Evolutionary conservation across 805 yeast genomes (phyloP), one percentile per base, ranked within the genome.

Genomic region (Hyphopichia homilentoma): DNA sequence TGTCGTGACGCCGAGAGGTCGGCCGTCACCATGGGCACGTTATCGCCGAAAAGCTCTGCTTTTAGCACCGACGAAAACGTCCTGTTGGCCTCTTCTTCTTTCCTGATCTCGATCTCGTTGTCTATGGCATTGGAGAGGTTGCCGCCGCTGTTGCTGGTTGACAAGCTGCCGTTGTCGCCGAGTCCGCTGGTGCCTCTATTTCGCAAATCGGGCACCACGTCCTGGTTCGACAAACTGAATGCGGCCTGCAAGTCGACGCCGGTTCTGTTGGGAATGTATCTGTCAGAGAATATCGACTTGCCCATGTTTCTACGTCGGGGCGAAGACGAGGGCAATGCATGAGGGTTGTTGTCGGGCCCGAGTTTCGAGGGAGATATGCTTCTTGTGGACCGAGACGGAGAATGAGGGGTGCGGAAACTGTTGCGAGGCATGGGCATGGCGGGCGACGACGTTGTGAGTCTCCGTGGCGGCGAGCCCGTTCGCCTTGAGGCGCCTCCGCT

Each of bases 241-340:
- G 96, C 96, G 0, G 96, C 87, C 48, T 86, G 93, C 11, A 90
- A 63, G 48, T 87, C 94, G 16, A 87, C 75, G 1, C 95, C 96
- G 2, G 85, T 79, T 30, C 98, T 62, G 39, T 76, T 79, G 4
- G 98, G 98, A 17, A 93, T 85, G 55, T 79, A 87, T 35, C 97
- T 65, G 57, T 89, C 98, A 41, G 84, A 79, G 58, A 83, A 84
- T 1, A 76, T 65, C 3, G 74, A 57, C 31, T 61, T 56, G 17
- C 57, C 58, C 34, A 70, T 70, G 34, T 67, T 64, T 37, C 79
- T 56, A 48, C 79, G 55, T 17, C 78, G 68, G 1, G 79, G 75
- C 3, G 68, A 53, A 3, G 69, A 66, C 7, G 73, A 58, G 15
- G 64, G 45, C 31, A 50, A 27, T 20, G 48, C 29, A 2, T 45